These are phyloP conservation scores for Gloeopeniophorella convolvens DNA, from an alignment of 768 basidiomycete species.

Conservation along the genomic window DNA sequence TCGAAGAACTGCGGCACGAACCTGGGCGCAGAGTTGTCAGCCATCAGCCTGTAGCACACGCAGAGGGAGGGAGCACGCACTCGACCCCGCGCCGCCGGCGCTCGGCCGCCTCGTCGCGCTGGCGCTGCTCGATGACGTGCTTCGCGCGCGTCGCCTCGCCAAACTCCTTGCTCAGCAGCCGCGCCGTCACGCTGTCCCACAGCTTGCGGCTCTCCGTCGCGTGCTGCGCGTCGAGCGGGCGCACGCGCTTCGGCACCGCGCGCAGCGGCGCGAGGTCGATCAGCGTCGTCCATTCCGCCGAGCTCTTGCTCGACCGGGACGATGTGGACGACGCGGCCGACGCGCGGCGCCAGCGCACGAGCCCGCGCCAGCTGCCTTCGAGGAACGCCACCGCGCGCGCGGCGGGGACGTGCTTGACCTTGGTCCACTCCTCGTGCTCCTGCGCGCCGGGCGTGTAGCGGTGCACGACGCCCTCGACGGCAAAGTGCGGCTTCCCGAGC, in stretches of 20 bases:
- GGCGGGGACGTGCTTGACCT: conserved; percentile 84
- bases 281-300: conserved; percentile 54
- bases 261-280: conserved; percentile 70
- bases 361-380: conserved; percentile 84
- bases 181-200: conserved; percentile 79
- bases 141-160: conserved; percentile 90
- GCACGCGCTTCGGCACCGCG: conserved; percentile 75
- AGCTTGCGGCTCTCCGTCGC: conserved; percentile 77
- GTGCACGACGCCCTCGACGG: conserved; percentile 86
- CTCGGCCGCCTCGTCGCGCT: conserved; percentile 84
- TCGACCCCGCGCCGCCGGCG: conserved; percentile 71
- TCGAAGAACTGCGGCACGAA: conserved; percentile 77
- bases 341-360: conserved; percentile 71
- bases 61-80: conserved; percentile 43
- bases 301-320: background rate
- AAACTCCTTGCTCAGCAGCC: conserved; percentile 78
- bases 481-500: conserved; percentile 83
- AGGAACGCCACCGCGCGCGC: conserved; percentile 71
- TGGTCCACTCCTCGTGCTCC: conserved; percentile 66
- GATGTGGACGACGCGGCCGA: background rate
- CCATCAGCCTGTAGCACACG: background rate
- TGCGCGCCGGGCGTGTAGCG: conserved; percentile 60
- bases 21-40: conserved; percentile 30
- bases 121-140: conserved; percentile 85
- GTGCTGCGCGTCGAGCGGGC: conserved; percentile 74